Base-by-base conservation (phyloP, 495 filamentous ascomycete species). In the Tuber umbilicatum region DNA sequence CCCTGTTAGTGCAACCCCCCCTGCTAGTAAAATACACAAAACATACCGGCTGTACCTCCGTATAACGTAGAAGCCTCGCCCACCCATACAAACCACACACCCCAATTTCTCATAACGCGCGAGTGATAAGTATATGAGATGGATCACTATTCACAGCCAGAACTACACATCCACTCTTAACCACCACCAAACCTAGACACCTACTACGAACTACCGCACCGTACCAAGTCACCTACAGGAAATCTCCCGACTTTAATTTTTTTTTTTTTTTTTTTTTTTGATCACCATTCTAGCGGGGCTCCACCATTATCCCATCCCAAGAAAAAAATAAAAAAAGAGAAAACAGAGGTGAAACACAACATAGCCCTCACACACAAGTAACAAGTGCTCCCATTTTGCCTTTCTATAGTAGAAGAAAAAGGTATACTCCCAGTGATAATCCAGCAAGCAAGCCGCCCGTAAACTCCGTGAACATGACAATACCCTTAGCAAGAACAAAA, bases 391-490 rank as follows among this genome's bases (percentile, higher is more conserved):
- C 17, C 5, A 27, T 27, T 27, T 64, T 31, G 23, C 6, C 16
- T 64, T 35, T 35, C 27, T 35, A 64, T 64, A 5, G 2, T 35
- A 64, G n/a, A 60, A 60, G 50, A 60, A 60, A 64, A 64, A 64
- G 2, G 12, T 64, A 64, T 64, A 64, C 55, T 64, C 55, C 55
- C 55, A 19, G 55, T 64, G 14, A 27, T 35, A 64, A 64, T 64
- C 55, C 14, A 64, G 55, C 55, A 64, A 64, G 55, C 9, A 55
- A 35, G 27, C 55, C 55, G 27, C n/a, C 55, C 27, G 55, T 64
- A 64, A 64, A 64, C 55, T 64, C 55, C 55, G 55, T 64, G 55
- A 31, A 64, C 55, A 64, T 64, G n/a, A 31, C 55, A 5, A 31
- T 27, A 64, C 27, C 55, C 55, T 31, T 35, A 35, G 31, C 27